Base-by-base conservation (phyloP, 148 eudicot genomes). In the Fagopyrum homotropicum region DNA sequence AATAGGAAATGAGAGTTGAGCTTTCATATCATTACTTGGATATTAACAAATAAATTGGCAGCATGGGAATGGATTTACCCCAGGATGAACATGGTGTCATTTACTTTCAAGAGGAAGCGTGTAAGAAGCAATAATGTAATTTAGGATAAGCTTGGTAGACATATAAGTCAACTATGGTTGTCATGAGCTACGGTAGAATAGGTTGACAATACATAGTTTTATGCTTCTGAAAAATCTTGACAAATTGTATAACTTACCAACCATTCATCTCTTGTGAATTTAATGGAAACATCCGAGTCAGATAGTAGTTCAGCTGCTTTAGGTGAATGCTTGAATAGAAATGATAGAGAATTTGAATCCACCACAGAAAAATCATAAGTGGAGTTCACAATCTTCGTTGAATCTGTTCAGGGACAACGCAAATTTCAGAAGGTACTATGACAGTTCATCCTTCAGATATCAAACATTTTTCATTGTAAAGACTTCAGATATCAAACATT, bases 281-380 rank as follows among this genome's bases (percentile, higher is more conserved):
- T 78, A 19, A 82, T 84, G 45, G 90, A 86, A 75, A 82, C 77
- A 35, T 82, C 87, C 5, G 87, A 76, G 80, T 75, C 84, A 68
- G 82, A 78, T 84, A 92, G 83, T 72, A 85, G 82, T 68, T 82
- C 86, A 14, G 87, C 89, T 73, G 84, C 92, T 78, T 87, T 90
- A 72, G 83, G 94, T 64, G 97, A 90, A 80, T 95, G 85, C 69
- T 95, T 90, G 85, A 95, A 95, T 80, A 92, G 89, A 84, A 88
- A 92, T 75, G 79, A 80, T 48, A 95, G 78, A 69, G 92, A 83
- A 77, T 95, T 95, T 77, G 99, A 89, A 82, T 95, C 99, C 56
- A 92, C 89, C 40, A 92, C 97, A 72, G 87, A 76, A 54, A 95
- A 81, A 82, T 89, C 97, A 77, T 87, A 89, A 77, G 88, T 92